Evolutionary conservation across 805 yeast genomes (phyloP).

Genomic region (Ogataea corticis): DNA sequence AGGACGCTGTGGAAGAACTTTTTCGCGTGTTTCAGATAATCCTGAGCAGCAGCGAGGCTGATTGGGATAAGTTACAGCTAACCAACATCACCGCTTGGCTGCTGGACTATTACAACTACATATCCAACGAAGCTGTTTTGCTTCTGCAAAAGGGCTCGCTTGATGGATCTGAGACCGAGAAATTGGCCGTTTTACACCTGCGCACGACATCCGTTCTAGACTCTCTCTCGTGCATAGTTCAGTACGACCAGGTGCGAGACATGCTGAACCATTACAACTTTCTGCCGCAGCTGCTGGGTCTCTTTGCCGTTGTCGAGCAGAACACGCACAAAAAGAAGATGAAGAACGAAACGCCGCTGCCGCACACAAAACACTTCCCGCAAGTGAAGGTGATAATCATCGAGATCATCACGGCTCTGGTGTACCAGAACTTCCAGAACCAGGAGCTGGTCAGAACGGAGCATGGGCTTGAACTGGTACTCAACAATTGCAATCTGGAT

Average conservation of each 20-base stretch:
- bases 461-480: slow-evolving; percentile 69
- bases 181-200: slow-evolving; percentile 18
- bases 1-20: slow-evolving; percentile 15
- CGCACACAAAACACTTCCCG: slow-evolving; percentile 48
- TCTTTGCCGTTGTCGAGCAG: slow-evolving; percentile 43
- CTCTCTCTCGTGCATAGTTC: slow-evolving; percentile 42
- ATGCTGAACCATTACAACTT: slow-evolving; percentile 43
- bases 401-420: slow-evolving; percentile 62
- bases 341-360: slow-evolving; percentile 26
- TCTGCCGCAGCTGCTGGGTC: slow-evolving; percentile 35
- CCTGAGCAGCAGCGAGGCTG: slow-evolving; percentile 38
- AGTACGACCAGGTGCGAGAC: slow-evolving; percentile 41
- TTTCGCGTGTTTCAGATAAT: slow-evolving; percentile 37
- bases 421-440: slow-evolving; percentile 48
- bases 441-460: slow-evolving; percentile 68
- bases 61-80: slow-evolving; percentile 41
- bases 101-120: slow-evolving; percentile 31
- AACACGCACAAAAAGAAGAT: slow-evolving; percentile 38
- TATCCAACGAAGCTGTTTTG: slow-evolving; percentile 18
- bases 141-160: slow-evolving; percentile 19
- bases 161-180: not conserved
- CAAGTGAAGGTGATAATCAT: slow-evolving; percentile 64
- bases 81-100: slow-evolving; percentile 45
- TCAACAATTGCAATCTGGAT: slow-evolving; percentile 84
- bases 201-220: slow-evolving; percentile 36